Evolutionary conservation across 176 grass and related monocot genomes (phyloP), one percentile per base, ranked within the genome.

Genomic region (Guadua angustifolia): DNA sequence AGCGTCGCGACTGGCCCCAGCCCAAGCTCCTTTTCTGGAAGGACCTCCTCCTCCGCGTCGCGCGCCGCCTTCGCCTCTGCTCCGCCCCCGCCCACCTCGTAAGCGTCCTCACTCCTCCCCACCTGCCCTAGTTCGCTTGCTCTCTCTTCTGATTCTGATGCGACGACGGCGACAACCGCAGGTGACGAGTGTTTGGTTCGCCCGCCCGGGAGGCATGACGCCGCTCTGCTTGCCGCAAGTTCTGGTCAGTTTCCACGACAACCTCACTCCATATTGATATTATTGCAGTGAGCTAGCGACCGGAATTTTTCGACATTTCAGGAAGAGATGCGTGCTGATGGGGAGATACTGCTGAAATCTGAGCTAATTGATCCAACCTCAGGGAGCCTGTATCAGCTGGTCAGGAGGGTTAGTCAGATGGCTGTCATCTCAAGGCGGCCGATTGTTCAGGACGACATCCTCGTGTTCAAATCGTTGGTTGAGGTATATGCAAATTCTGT

Each of bases 11-110:
- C 84, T 95, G 93, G 88, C 52, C 84, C 43, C 82, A 86, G 44
- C 64, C 88, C 69, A 90, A 71, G 79, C 73, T 94, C 66, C 79
- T 86, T 69, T 92, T 90, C 87, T 94, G 90, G 93, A 90, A 89
- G 79, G 70, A 86, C 63, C 82, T 94, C 50, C 29, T 94, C 57
- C 69, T 94, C 74, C 83, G 88, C 58, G 82, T 94, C 70, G 82
- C 79, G 21, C 82, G 85, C 42, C 78, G 63, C 33, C 90, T 94
- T 57, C 82, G 79, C 11, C 55, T 88, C 63, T 90, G 82, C 82
- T 85, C 86, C 52, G 70, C 81, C 62, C 79, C 79, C 4, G 57
- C 83, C 18, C 81, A 71, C 82, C 75, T 86, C 50, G 93, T 92
- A 77, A 72, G 80, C 63, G 17, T 6, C 25, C 68, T 18, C 2